Evolutionary conservation across 495 filamentous ascomycete species (phyloP).

Genomic region (Apodospora peruviana): DNA sequence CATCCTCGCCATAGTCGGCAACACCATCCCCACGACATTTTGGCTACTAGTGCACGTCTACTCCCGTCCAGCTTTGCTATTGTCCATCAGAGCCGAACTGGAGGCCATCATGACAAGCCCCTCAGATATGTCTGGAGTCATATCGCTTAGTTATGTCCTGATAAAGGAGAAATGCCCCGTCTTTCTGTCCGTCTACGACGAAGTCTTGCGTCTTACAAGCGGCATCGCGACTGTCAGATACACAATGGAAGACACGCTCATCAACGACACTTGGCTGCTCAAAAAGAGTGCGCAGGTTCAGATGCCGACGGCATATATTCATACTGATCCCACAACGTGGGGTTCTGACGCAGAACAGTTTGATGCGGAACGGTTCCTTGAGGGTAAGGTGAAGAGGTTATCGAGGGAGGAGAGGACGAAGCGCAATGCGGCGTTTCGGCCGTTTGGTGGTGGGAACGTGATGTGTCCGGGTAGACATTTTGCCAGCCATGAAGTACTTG

Average conservation of each 20-base stretch:
- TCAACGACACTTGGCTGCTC: background rate
- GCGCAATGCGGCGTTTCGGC: background rate
- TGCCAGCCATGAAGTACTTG: background rate
- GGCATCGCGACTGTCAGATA: background rate
- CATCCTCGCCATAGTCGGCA: background rate
- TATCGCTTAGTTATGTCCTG: background rate
- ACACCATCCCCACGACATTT: background rate
- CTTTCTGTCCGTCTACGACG: background rate
- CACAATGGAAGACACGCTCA: background rate
- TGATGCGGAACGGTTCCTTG: background rate
- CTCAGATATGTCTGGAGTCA: background rate
- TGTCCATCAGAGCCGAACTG: background rate
- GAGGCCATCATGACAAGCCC: background rate
- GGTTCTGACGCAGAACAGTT: background rate
- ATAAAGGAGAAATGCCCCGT: background rate
- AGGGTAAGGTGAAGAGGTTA: background rate
- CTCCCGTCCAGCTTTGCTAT: background rate
- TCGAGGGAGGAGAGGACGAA: background rate
- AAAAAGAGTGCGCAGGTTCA: background rate
- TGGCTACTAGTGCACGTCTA: background rate
- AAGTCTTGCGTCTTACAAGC: background rate
- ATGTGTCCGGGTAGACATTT: background rate
- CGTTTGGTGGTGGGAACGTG: background rate
- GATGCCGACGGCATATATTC: background rate
- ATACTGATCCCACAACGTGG: background rate